Base-by-base conservation (phyloP, 2,329 filamentous ascomycete species). In the Lanzia echinophila region DNA sequence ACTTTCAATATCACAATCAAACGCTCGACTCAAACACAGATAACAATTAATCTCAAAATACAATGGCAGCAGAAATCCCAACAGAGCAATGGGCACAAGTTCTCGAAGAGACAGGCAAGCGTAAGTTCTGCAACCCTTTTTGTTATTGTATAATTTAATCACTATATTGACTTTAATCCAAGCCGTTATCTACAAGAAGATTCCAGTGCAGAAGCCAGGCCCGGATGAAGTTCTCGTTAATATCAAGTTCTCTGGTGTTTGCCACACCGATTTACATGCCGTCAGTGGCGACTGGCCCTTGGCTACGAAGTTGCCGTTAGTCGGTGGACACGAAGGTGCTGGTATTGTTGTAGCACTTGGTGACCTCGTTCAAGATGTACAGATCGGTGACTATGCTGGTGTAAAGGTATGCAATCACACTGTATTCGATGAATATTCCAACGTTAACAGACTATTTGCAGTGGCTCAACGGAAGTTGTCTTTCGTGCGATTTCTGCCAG, bases 181-280 rank as follows among this genome's bases (percentile, higher is more conserved):
- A 84, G 81, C 82, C 62, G 75, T 82, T 65, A 72, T 81, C 57
- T 89, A 86, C 79, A 90, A 89, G 75, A 79, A 86, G 73, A 92
- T 96, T 65, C 85, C 88, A 62, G 90, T 95, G 49, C 78, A 78
- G 59, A 81, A 84, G 70, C 91, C 91, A 38, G 89, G 85, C 20
- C 86, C 90, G 50, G 90, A 95, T 74, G 88, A 96, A 73, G 88
- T 96, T 62, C 86, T 96, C 61, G 76, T 96, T 74, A 92, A 95
- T 74, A 81, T 95, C 79, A 90, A 90, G 72, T 95, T 82, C 78
- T 88, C 86, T 28, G 90, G 90, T 69, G 90, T 95, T 63, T 95
- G 90, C 79, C 90, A 95, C 77, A 95, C 90, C 34, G 89, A 95
- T 70, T 78, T 85, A 3, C 82, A 86, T 69, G 89, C 89, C 64